These are phyloP conservation scores for Mycena floridula DNA, from an alignment of 768 basidiomycete species.

Conservation along the genomic window DNA sequence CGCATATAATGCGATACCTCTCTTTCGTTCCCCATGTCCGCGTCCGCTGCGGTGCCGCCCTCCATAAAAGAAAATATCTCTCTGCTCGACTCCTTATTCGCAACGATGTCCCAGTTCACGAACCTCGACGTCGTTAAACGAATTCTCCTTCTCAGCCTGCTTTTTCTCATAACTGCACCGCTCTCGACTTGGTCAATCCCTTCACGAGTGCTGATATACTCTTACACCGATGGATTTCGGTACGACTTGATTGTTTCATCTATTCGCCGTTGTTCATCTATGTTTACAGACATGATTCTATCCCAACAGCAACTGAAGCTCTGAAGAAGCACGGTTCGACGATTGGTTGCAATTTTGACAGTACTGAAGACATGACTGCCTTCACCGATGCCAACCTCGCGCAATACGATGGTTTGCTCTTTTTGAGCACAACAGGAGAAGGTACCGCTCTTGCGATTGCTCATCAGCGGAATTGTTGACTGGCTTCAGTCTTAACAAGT, in stretches of 20 bases:
- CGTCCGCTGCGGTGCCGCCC: too few relatives aligned
- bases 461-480: slow-evolving; percentile 11
- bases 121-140: too few relatives aligned
- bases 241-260: too few relatives aligned
- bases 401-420: slow-evolving; percentile 60
- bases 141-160: too few relatives aligned
- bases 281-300: slow-evolving; percentile 78
- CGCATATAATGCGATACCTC: too few relatives aligned
- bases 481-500: slow-evolving; percentile 49
- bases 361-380: slow-evolving; percentile 52
- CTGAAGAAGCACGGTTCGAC: slow-evolving; percentile 38
- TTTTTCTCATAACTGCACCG: too few relatives aligned
- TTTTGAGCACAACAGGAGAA: slow-evolving; percentile 65
- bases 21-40: too few relatives aligned
- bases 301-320: slow-evolving; percentile 60
- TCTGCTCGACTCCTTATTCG: too few relatives aligned
- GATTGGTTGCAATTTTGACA: slow-evolving; percentile 50
- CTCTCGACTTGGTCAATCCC: too few relatives aligned
- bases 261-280: too few relatives aligned
- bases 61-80: too few relatives aligned
- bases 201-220: slow-evolving; percentile 48
- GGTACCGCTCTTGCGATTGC: slow-evolving; percentile 34
- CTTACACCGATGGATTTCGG: slow-evolving; percentile 51
- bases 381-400: slow-evolving; percentile 53
- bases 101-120: too few relatives aligned